phyloP scores from a whole-genome alignment of 805 yeast species.

The Wickerhamiella dianesei region DNA sequence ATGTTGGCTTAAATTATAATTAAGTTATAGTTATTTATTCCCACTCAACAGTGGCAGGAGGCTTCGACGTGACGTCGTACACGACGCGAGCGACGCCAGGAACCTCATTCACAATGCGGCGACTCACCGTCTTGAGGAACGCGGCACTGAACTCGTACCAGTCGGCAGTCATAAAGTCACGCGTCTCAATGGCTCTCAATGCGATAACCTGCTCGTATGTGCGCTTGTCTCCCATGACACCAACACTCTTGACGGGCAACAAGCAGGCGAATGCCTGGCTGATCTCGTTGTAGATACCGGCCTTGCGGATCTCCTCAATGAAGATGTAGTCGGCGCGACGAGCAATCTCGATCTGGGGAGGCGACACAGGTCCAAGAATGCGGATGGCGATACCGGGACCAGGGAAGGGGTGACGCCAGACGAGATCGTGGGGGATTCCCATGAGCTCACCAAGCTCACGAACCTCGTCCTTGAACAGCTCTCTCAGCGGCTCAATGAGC shows the following conservation, averaged over 20 bases:
- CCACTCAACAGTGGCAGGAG: slow-evolving; percentile 99
- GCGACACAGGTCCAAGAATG: slow-evolving; percentile 93
- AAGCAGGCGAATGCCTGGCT: slow-evolving; percentile 97
- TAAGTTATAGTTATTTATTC: slow-evolving; percentile 38
- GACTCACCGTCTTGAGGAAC: slow-evolving; percentile 83
- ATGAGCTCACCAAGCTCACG: slow-evolving; percentile 87
- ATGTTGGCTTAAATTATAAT: neutral
- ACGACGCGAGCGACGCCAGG: slow-evolving; percentile 98
- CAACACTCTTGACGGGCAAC: slow-evolving; percentile 95
- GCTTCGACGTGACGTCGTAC: slow-evolving; percentile 96
- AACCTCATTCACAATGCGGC: slow-evolving; percentile 96
- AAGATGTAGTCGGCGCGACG: slow-evolving; percentile 93
- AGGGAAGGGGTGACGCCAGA: slow-evolving; percentile 99
- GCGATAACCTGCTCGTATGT: slow-evolving; percentile 99
- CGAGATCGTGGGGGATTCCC: slow-evolving; percentile 92
- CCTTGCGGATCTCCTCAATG: slow-evolving; percentile 88
- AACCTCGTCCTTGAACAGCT: slow-evolving; percentile 97
- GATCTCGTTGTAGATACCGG: slow-evolving; percentile 83
- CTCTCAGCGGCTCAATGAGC: slow-evolving; percentile 96
- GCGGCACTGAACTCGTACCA: slow-evolving; percentile 91
- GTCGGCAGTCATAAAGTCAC: slow-evolving; percentile 99
- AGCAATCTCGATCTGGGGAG: slow-evolving; percentile 85
- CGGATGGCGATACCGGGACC: slow-evolving; percentile 99
- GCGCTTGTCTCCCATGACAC: slow-evolving; percentile 99
- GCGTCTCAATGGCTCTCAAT: slow-evolving; percentile 92